Conservation (phyloP, 495 filamentous ascomycete genomes). For the Physcia stellaris region DNA sequence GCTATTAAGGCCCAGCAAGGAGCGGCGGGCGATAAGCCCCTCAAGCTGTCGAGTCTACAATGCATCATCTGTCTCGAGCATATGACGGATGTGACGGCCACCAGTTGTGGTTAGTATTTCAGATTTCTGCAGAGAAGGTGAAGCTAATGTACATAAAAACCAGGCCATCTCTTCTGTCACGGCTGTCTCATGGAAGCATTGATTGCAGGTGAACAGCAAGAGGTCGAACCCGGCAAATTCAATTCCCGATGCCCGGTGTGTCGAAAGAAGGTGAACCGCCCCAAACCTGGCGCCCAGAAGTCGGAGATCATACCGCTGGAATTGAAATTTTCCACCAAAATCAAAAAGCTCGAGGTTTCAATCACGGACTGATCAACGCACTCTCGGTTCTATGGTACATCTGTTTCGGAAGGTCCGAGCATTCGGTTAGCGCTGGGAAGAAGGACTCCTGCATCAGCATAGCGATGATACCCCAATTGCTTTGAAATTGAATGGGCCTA, state of each 20-base stretch:
- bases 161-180: conserved; percentile 79
- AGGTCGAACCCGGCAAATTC: conserved; percentile 17
- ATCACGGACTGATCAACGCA: too few relatives aligned
- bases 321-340: conserved; percentile 43
- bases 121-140: background rate
- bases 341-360: conserved; percentile 7
- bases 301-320: conserved; percentile 43
- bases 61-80: conserved; percentile 85
- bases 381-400: too few relatives aligned
- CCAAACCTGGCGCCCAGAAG: conserved; percentile 21
- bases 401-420: too few relatives aligned
- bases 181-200: conserved; percentile 66
- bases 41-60: conserved; percentile 42
- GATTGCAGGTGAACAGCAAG: conserved; percentile 40
- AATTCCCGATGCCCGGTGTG: conserved; percentile 32
- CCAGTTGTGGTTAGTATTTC: conserved; percentile 65
- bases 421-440: too few relatives aligned
- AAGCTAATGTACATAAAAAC: conserved; percentile 2
- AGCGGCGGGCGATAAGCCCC: conserved; percentile 33
- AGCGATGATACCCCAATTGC: too few relatives aligned
- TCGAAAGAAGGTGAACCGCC: conserved; percentile 24
- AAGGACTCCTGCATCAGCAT: too few relatives aligned
- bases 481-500: too few relatives aligned
- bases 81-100: conserved; percentile 57
- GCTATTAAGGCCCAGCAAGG: conserved; percentile 36